Base-by-base conservation (phyloP, 768 basidiomycete genomes). In the Mycena galericulata region DNA sequence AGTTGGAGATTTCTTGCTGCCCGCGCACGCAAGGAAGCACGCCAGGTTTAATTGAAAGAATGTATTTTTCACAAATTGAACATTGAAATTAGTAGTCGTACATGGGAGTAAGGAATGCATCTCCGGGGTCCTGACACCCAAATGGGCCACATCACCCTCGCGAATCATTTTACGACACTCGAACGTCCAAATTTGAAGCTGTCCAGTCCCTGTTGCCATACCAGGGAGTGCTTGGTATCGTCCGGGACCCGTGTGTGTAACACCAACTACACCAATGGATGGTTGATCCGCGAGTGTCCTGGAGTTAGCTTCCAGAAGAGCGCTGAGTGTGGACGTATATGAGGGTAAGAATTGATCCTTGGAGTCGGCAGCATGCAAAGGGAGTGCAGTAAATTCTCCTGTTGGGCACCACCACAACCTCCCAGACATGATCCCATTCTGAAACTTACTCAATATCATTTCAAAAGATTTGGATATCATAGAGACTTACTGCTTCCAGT, bases 401-500 rank as follows among this genome's bases (percentile, higher is more conserved):
- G 55, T 57, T 4, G 55, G 55, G 18, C n/a, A 41, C 55, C 55
- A 57, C 55, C 55, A 57, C 18, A 57, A 7, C 20, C 55, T 2
- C 9, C 38, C 55, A 3, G 26, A 5, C 14, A 9, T 36, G 11
- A 40, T 41, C 7, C 38, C 40, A 41, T 41, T 8, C 55, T 57
- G n/a, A 29, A 27, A 29, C 11, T 5, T 4, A 5, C 3, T 5
- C 43, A 15, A 29, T 6, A 20, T 36, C n/a, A n/a, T n/a, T 14
- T 15, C 15, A 5, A n/a, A 57, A 57, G 6, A 26, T 26, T 22
- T 11, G n/a, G n/a, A 45, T 14, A 57, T 18, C 27, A 11, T 40
- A 41, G 10, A 5, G 2, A 38, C 55, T 27, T 18, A 45, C 43
- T 22, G n/a, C 6, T 40, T 38, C n/a, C 26, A 57, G 29, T 14